Evolutionary conservation across 73 alveolate species (phyloP).

Genomic region (Paramecium pentaurelia): DNA sequence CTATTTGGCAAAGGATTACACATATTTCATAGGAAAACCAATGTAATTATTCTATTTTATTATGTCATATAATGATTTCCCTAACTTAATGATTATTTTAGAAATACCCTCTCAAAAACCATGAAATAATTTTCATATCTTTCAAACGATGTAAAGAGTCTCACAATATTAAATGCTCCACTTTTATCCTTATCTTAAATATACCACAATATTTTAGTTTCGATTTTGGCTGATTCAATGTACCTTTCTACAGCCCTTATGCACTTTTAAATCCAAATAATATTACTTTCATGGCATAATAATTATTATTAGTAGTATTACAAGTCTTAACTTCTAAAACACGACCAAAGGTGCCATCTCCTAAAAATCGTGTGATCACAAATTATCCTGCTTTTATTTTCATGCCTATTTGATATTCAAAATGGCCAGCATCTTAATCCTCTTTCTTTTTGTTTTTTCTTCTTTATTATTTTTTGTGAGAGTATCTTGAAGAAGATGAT

Average conservation of each 20-base stretch:
- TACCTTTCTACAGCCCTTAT: slow-evolving; percentile 60
- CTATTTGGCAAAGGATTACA: slow-evolving; percentile 39
- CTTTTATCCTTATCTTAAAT: slow-evolving; percentile 35
- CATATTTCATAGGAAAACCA: slow-evolving; percentile 47
- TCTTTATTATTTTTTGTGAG: background rate
- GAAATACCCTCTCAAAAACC: slow-evolving; percentile 47
- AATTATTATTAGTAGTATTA: background rate
- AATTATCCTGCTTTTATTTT: slow-evolving; percentile 33
- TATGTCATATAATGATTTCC: slow-evolving; percentile 53
- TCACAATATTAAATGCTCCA: slow-evolving; percentile 31
- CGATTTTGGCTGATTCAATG: slow-evolving; percentile 50
- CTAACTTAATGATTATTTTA: slow-evolving; percentile 41
- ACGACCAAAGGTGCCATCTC: slow-evolving; percentile 98
- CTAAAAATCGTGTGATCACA: slow-evolving; percentile 1
- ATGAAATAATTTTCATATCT: slow-evolving; percentile 35
- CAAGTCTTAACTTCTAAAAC: slow-evolving; percentile 67
- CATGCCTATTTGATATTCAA: slow-evolving; percentile 32
- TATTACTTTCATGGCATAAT: slow-evolving; percentile 41
- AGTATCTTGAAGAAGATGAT: slow-evolving; percentile 14
- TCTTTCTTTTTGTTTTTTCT: background rate
- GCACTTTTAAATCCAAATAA: slow-evolving; percentile 10
- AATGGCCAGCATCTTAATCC: slow-evolving; percentile 59
- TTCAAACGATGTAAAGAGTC: slow-evolving; percentile 41
- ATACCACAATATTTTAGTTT: slow-evolving; percentile 47
- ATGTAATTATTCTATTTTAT: slow-evolving; percentile 29